phyloP scores from a whole-genome alignment of 2,329 filamentous ascomycete genomes.

The Lachnellula occidentalis region DNA sequence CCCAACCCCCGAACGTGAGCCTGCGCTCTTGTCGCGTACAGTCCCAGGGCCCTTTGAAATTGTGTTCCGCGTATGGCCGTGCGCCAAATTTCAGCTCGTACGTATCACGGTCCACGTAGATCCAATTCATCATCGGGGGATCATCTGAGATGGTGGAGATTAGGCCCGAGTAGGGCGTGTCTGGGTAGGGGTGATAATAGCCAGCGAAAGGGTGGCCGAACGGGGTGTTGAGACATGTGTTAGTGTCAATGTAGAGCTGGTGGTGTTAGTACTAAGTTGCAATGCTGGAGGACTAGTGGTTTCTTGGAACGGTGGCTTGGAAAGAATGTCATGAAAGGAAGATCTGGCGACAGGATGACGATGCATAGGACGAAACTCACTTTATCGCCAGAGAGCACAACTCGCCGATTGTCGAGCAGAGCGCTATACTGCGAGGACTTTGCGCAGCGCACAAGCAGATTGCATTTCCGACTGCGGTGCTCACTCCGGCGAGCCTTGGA shows the following conservation, averaged over 20 bases:
- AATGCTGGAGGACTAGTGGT: conserved; percentile 13
- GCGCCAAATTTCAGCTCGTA: conserved; percentile 58
- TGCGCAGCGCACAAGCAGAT: conserved; percentile 42
- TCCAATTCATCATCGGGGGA: conserved; percentile 61
- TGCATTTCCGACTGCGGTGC: conserved; percentile 43
- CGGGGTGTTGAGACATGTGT: conserved; percentile 38
- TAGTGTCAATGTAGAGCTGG: conserved; percentile 44
- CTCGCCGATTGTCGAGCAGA: conserved; percentile 39
- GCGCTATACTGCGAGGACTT: conserved; percentile 38
- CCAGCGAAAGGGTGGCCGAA: conserved; percentile 43
- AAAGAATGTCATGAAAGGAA: not conserved
- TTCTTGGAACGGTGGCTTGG: not conserved
- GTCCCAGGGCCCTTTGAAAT: conserved; percentile 71
- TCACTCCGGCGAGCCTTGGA: conserved; percentile 44
- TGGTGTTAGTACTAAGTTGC: no score
- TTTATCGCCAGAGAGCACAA: conserved; percentile 42
- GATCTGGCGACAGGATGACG: conserved; percentile 7
- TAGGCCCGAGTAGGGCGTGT: conserved; percentile 39
- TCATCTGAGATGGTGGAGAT: conserved; percentile 45
- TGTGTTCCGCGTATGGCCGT: conserved; percentile 63
- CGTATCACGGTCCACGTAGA: conserved; percentile 56
- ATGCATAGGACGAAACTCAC: conserved; percentile 20
- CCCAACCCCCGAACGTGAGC: conserved; percentile 60
- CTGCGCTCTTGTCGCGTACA: conserved; percentile 48
- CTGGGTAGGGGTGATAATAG: conserved; percentile 53